Conservation (phyloP, 202 grass and related monocot genomes). For the Schoenoplectus triqueter region DNA sequence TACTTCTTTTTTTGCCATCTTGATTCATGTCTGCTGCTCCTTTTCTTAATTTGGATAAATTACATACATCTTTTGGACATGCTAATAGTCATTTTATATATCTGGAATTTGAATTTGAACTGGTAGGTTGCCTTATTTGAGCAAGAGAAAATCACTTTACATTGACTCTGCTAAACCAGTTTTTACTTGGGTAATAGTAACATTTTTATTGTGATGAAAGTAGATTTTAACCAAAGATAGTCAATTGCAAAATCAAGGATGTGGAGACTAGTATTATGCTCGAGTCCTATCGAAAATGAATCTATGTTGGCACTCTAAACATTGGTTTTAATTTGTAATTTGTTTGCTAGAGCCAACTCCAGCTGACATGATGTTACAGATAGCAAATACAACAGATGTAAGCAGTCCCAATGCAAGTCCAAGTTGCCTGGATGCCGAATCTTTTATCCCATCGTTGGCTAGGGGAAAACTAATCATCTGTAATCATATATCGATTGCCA, state of each 20-base stretch:
- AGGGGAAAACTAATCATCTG: slow-evolving; percentile 78
- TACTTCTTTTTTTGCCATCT: background rate
- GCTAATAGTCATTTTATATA: background rate
- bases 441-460: slow-evolving; percentile 58
- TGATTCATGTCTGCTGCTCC: background rate
- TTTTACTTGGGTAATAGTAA: background rate
- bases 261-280: slow-evolving; percentile 23
- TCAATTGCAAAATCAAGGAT: slow-evolving; percentile 16
- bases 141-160: background rate
- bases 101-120: background rate
- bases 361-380: slow-evolving; percentile 56
- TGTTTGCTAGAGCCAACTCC: slow-evolving; percentile 62
- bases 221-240: background rate
- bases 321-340: background rate
- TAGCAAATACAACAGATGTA: slow-evolving; percentile 64
- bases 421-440: slow-evolving; percentile 43
- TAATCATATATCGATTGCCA: slow-evolving; percentile 38
- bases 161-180: background rate
- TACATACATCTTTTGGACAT: background rate
- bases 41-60: slow-evolving; percentile 8
- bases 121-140: background rate
- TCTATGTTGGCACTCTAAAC: background rate
- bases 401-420: slow-evolving; percentile 38
- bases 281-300: slow-evolving; percentile 34
- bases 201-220: background rate